phyloP scores from a whole-genome alignment of 805 yeast species.

The Saccharomyces eubayanus region DNA sequence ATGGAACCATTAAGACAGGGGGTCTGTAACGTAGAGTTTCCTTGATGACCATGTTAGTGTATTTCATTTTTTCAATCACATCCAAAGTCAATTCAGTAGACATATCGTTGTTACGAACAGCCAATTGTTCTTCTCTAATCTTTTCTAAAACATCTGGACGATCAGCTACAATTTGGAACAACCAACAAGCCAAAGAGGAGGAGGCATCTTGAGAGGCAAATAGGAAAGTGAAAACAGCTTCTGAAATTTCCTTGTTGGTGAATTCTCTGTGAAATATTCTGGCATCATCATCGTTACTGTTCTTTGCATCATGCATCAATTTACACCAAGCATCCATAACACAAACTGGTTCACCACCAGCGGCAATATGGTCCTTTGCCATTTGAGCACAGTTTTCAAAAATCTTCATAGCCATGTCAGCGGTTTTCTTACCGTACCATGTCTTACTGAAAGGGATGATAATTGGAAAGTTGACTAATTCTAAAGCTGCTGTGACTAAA shows the following conservation, averaged over 20 bases:
- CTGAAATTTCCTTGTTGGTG: constrained; percentile 85
- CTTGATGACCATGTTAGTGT: constrained; percentile 83
- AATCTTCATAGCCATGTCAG: constrained; percentile 88
- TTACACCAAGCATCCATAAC: constrained; percentile 94
- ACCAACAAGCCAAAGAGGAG: constrained; percentile 95
- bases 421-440: constrained; percentile 93
- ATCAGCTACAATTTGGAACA: constrained; percentile 92
- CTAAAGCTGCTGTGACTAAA: constrained; percentile 89
- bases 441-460: constrained; percentile 93
- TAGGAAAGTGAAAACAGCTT: constrained; percentile 90
- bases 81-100: constrained; percentile 52
- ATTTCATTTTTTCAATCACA: constrained; percentile 76
- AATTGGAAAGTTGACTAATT: constrained; percentile 94
- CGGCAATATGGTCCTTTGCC: constrained; percentile 73
- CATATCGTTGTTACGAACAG: constrained; percentile 73
- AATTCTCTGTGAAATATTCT: constrained; percentile 70
- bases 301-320: constrained; percentile 66
- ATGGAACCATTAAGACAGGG: constrained; percentile 97
- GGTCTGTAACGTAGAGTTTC: constrained; percentile 93
- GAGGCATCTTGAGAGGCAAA: constrained; percentile 98
- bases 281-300: constrained; percentile 41
- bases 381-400: constrained; percentile 81
- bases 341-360: constrained; percentile 74
- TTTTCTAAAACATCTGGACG: constrained; percentile 84
- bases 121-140: constrained; percentile 85